Conservation (phyloP, 495 filamentous ascomycete genomes). For the Mytilinidion resinicola region DNA sequence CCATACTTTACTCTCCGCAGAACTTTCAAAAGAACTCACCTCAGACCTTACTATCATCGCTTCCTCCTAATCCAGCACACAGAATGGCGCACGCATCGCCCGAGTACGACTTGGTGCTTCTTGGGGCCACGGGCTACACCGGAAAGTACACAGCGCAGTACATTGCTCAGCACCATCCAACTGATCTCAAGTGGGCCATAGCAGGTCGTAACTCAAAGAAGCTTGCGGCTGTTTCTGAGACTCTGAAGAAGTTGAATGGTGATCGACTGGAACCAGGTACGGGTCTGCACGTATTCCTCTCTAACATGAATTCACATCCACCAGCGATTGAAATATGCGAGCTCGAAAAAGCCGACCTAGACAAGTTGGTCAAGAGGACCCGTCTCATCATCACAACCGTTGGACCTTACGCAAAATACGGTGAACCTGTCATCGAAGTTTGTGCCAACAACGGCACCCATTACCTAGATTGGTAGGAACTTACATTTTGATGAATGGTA, state of each 20-base stretch:
- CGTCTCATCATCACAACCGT: conserved; percentile 75
- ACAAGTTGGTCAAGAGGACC: conserved; percentile 64
- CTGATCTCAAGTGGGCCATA: conserved; percentile 80
- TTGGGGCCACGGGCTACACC: conserved; percentile 85
- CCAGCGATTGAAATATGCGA: conserved; percentile 58
- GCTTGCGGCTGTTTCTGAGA: conserved; percentile 58
- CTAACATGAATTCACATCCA: conserved; percentile 7
- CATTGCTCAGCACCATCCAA: conserved; percentile 66
- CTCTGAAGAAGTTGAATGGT: conserved; percentile 58
- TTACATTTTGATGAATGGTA: background rate
- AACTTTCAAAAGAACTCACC: background rate
- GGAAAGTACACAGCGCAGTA: conserved; percentile 72
- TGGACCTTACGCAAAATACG: conserved; percentile 75
- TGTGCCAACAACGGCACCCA: conserved; percentile 84
- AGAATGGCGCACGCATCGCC: conserved; percentile 34
- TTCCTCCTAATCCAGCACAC: too few species aligned
- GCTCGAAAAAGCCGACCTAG: conserved; percentile 58
- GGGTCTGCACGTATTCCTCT: conserved; percentile 1
- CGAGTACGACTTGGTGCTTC: conserved; percentile 75
- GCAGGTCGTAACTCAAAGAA: conserved; percentile 74
- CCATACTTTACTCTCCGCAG: background rate
- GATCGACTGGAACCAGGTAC: conserved; percentile 65
- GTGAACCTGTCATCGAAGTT: conserved; percentile 76
- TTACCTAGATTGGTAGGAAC: conserved; percentile 64
- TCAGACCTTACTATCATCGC: background rate